A percentile compares a stretch with the other conserved stretches of the same genome.
Evolutionary conservation across 352 stramenopile genomes (phyloP).

Genomic region (Globisporangium acanthophoron): DNA sequence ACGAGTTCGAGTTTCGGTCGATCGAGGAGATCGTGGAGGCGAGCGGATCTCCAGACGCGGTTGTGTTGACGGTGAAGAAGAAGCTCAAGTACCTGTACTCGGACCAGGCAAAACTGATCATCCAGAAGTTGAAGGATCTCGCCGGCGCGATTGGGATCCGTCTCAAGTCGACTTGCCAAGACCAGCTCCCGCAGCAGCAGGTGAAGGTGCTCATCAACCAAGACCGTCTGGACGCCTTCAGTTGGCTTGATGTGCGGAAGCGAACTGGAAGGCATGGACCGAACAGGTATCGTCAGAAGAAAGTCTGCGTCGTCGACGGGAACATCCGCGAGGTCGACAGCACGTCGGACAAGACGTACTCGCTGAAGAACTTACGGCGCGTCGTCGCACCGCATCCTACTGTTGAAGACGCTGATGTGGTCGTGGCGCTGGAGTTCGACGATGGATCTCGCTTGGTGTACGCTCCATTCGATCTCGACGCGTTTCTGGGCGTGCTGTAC

Average conservation of each 20-base stretch:
- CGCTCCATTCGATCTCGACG: constrained; percentile 42
- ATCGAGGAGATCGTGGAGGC: constrained; percentile 52
- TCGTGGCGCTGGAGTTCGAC: constrained; percentile 63
- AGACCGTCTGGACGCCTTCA: constrained; percentile 32
- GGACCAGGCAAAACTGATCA: constrained; percentile 45
- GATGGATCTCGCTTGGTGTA: constrained; percentile 62
- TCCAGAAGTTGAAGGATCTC: constrained; percentile 57
- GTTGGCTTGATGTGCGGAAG: constrained; percentile 49
- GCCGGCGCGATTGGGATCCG: constrained; percentile 64
- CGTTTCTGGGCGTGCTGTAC: constrained; percentile 61
- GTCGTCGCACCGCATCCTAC: constrained; percentile 34
- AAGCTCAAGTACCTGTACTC: constrained; percentile 76
- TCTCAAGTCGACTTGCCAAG: constrained; percentile 22
- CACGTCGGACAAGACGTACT: constrained; percentile 48
- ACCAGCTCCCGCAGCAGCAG: constrained; percentile 55
- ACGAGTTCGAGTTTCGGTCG: constrained; percentile 68
- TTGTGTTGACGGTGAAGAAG: constrained; percentile 53
- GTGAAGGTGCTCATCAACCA: constrained; percentile 28
- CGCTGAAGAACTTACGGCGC: constrained; percentile 45
- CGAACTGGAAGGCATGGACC: constrained; percentile 53
- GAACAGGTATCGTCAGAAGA: constrained; percentile 54
- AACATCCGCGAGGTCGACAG: constrained; percentile 40
- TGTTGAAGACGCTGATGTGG: constrained; percentile 22
- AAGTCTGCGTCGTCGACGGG: constrained; percentile 52
- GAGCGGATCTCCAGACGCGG: constrained; percentile 39